Evolutionary conservation across 805 yeast species (phyloP), one percentile per base, ranked within the genome.

Genomic region (Barnettozyma sucrosica): DNA sequence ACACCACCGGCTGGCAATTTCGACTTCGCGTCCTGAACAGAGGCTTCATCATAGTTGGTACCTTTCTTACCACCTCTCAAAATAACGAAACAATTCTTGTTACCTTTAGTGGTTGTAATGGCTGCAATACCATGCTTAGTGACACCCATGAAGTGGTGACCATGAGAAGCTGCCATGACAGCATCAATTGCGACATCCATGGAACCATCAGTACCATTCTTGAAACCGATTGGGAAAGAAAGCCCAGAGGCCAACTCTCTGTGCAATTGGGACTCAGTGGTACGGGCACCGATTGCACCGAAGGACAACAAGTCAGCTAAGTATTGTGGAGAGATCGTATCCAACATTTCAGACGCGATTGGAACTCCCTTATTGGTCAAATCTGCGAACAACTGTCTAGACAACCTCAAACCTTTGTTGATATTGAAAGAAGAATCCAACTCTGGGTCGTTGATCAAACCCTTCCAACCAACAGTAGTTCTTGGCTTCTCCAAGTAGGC

Each of bases 381-480:
- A 54, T 87, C 86, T 47, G 80, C 80, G 67, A 85, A 92, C 66
- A 93, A 77, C 64, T 85, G 77, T 72, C 99, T 83, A 11, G 97
- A 80, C 36, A 87, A 78, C 60, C 89, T 80, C 55, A 92, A 76
- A 62, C 99, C 99, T 71, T 89, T 88, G 79, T 92, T 92, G 67
- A 92, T 93, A 66, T 92, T 85, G 80, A 85, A 93, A 43, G 97
- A 75, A 62, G 86, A 85, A 69, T 92, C 88, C 51, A 92, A 80
- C 62, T 92, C 96, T 41, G 99, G 99, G 69, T 92, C 99, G 68
- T 92, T 92, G 66, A 92, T 89, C 61, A 92, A 75, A 61, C 99
- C 99, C 71, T 92, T 92, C 99, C 99, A 92, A 55, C 99, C 99
- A 47, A 92, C 98, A 21, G 98, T 92, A 54, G 99, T 92, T 75